Evolutionary conservation across 768 basidiomycete genomes (phyloP), one percentile per base, ranked within the genome.

Genomic region (Ramaria rubella): DNA sequence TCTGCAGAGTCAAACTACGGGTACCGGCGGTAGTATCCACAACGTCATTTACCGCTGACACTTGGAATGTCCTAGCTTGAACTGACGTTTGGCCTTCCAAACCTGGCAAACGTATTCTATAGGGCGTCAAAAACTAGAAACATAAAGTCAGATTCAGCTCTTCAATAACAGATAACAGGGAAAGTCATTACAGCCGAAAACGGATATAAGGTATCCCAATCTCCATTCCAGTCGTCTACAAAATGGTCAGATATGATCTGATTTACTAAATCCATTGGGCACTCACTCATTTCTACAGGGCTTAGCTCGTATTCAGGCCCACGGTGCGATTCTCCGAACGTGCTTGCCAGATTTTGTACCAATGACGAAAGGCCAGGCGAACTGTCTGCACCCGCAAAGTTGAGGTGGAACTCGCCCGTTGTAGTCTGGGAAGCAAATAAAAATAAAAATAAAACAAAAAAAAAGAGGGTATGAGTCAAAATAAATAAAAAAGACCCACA

Each of bases 131-230:
- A 72, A 96, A 94, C 82, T 93, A 30, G 65, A 38, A 42, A 42
- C 40, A 42, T 19, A n/a, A 17, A 42, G 40, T 42, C 40, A 8
- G 14, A 42, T 2, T 42, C 17, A 19, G n/a, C 9, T n/a, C 11
- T 21, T 42, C 23, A 8, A 1, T 2, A 19, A n/a, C 17, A 27
- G n/a, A 24, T 27, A 9, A 48, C 23, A n/a, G 36, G n/a, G n/a
- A 38, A n/a, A 38, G n/a, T 11, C 36, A 45, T 81, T 33, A 88
- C 90, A 42, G 82, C 73, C 2, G 86, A 87, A 69, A 90, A 89
- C 14, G 89, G 89, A 67, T 87, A 91, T 36, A 94, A 65, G 1
- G 82, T 73, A 68, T 95, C 91, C 93, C 94, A 98, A 63, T 96
- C 91, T 15, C 81, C 71, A 61, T 92, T 94, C 65, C 84, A 77